Evolutionary conservation across 1,139 yeast species (phyloP).

Genomic region (Candida tetrigidarum): DNA sequence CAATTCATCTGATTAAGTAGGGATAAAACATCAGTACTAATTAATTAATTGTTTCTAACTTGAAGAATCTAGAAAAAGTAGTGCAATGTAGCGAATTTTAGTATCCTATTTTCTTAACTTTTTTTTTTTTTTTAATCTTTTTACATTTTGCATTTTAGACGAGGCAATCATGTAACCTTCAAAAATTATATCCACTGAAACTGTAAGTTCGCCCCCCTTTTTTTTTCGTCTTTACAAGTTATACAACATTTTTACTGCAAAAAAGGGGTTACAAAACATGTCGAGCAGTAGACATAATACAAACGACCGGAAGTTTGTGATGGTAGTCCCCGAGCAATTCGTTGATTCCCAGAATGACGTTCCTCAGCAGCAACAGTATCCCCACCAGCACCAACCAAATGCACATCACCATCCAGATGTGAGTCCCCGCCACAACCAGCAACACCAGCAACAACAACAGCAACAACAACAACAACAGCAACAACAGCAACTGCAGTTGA

Average conservation of each 20-base stretch:
- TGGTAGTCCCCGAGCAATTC: slow-evolving; percentile 9
- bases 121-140: background rate
- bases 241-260: background rate
- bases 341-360: slow-evolving; percentile 2
- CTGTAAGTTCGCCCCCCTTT: slow-evolving; percentile 1
- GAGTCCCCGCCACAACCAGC: slow-evolving; percentile 2
- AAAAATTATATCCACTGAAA: slow-evolving; percentile 3
- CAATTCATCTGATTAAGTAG: slow-evolving; percentile 4
- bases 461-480: slow-evolving; percentile 10
- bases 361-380: slow-evolving; percentile 9
- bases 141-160: slow-evolving; percentile 6
- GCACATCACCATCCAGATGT: slow-evolving; percentile 4
- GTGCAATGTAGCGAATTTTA: background rate
- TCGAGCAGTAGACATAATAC: background rate
- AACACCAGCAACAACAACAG: slow-evolving; percentile 4
- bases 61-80: background rate
- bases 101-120: too few relatives aligned
- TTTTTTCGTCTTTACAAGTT: slow-evolving; percentile 6
- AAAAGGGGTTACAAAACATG: slow-evolving; percentile 1
- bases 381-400: slow-evolving; percentile 4
- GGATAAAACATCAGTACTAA: background rate
- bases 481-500: slow-evolving; percentile 3
- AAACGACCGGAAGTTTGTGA: slow-evolving; percentile 4
- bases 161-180: slow-evolving; percentile 3
- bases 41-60: too few relatives aligned